phyloP scores from a whole-genome alignment of 2,329 filamentous ascomycete genomes.

The Exophiala phaeomuriformis region DNA sequence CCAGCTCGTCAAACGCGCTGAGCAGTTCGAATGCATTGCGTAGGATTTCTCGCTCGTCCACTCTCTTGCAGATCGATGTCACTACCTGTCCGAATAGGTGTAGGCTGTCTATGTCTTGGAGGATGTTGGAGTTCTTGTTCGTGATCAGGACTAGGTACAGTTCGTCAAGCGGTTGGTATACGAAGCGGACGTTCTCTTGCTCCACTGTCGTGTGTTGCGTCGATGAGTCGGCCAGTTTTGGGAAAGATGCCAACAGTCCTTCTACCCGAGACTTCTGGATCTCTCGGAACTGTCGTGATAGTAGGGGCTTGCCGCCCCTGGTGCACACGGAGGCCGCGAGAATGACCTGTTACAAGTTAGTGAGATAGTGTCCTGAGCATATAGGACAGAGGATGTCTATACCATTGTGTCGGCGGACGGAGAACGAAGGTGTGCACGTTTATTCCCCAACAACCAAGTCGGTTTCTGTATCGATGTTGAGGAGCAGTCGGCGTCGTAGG shows the following conservation, averaged over 20 bases:
- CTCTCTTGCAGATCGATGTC: conserved; percentile 86
- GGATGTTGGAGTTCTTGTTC: conserved; percentile 97
- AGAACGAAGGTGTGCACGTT: neutral
- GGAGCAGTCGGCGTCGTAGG: neutral
- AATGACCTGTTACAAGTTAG: conserved; percentile 58
- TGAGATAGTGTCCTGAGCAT: no score
- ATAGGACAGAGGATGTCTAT: neutral
- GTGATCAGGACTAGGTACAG: conserved; percentile 99
- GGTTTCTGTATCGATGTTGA: no score
- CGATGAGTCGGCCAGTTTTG: conserved; percentile 90
- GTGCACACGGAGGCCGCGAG: conserved; percentile 99
- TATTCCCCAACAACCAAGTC: no score
- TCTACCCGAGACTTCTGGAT: conserved; percentile 96
- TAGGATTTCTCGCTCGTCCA: conserved; percentile 92
- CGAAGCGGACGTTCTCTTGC: conserved; percentile 98
- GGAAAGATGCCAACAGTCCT: conserved; percentile 91
- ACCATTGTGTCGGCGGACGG: neutral
- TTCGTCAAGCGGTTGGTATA: conserved; percentile 97
- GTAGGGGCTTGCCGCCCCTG: conserved; percentile 92
- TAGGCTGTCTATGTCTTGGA: conserved; percentile 97
- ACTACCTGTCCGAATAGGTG: conserved; percentile 98
- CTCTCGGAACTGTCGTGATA: conserved; percentile 95
- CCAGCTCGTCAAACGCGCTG: conserved; percentile 93
- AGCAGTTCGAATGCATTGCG: conserved; percentile 94
- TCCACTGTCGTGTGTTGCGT: conserved; percentile 98